Base-by-base conservation (phyloP, 306 rosid species). In the Rosa multiflora region DNA sequence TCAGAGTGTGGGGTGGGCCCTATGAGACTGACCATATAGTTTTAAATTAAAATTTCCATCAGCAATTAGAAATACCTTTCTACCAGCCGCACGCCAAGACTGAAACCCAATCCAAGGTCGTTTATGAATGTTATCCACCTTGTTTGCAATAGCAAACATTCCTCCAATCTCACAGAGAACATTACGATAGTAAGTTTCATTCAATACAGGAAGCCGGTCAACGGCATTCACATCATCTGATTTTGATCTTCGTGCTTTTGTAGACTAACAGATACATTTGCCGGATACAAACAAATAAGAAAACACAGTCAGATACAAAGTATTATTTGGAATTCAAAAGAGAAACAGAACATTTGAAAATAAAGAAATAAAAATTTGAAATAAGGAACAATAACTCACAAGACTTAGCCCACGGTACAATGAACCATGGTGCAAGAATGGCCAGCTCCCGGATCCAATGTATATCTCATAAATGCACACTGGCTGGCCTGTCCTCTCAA, bases 51-150 rank as follows among this genome's bases (percentile, higher is more conserved):
- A 68, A 58, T 39, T 73, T n/a, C 40, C 61, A 76, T 75, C 73
- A 85, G 75, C 76, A 82, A 35, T 26, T 75, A 87, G 80, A 73
- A 89, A 82, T 93, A 95, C 99, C 99, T 93, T 90, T 87, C 94
- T 90, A 88, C 97, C 97, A 87, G 96, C 92, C 72, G 99, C 99
- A 72, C 80, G 99, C 99, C 99, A 95, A 82, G 99, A 93, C 75
- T 93, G 97, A 82, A 95, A 95, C 83, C 99, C 99, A 81, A 95
- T 91, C 99, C 99, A 95, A 79, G 99, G 98, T 84, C 97, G 87
- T 83, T 82, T 78, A 80, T 95, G 99, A 85, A 95, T 77, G 83
- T 74, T 82, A 83, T 95, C 98, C 75, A 95, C 92, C 85, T 70
- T 90, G 75, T 93, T 90, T 77, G 98, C 98, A 85, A 91, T 91